These are phyloP conservation scores for Solanum tarijense DNA, from an alignment of 257 asterid genomes.

Conservation along the genomic window DNA sequence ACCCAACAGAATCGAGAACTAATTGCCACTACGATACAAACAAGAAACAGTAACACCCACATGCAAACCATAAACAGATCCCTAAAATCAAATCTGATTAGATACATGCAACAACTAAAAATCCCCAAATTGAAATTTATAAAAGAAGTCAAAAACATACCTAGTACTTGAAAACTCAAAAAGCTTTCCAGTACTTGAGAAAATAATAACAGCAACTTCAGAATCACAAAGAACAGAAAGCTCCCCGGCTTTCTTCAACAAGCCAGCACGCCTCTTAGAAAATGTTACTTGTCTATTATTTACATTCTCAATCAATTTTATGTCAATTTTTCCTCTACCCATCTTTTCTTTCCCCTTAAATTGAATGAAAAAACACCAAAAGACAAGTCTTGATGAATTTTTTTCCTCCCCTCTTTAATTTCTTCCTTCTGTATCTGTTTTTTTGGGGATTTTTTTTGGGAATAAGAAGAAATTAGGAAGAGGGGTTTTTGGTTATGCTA, in stretches of 20 bases:
- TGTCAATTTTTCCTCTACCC: conserved; percentile 83
- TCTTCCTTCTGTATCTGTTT: not conserved
- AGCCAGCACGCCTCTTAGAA: conserved; percentile 60
- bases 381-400: not conserved
- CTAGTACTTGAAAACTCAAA: conserved; percentile 53
- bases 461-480: not conserved
- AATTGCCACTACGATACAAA: conserved; percentile 1
- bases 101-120: not conserved
- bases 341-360: conserved; percentile 14
- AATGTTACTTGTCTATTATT: conserved; percentile 74
- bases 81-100: not conserved
- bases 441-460: not conserved
- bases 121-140: not conserved
- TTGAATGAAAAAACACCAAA: not conserved
- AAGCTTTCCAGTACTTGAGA: conserved; percentile 63
- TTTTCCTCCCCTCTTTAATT: not conserved
- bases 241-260: conserved; percentile 71
- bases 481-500: conserved; percentile 11
- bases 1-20: not conserved
- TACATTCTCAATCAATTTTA: conserved; percentile 67
- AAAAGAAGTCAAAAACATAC: conserved; percentile 9
- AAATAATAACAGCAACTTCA: conserved; percentile 63
- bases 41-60: not conserved
- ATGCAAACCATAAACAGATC: not conserved
- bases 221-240: conserved; percentile 75